Conservation (phyloP, 495 filamentous ascomycete species). For the Melanomma pulvis-pyrius region DNA sequence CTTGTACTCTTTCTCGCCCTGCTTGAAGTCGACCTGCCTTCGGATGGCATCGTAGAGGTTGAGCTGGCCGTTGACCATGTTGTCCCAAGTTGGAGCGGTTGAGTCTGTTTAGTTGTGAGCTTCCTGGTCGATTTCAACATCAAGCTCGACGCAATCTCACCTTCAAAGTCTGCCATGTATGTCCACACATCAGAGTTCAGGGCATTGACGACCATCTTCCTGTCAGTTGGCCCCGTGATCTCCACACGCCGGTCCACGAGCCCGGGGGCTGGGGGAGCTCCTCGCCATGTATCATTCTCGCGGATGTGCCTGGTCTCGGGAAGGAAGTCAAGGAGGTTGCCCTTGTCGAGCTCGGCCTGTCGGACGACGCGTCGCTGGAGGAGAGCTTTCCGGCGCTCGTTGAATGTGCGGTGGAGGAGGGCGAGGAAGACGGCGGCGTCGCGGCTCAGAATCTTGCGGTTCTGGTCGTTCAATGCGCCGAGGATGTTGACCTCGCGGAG, state of each 20-base stretch:
- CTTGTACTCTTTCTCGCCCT: slow-evolving; percentile 94
- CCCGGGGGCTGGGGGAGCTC: slow-evolving; percentile 88
- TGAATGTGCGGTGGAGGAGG: slow-evolving; percentile 92
- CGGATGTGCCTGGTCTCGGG: slow-evolving; percentile 96
- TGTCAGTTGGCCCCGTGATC: slow-evolving; percentile 96
- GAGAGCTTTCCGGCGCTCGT: slow-evolving; percentile 82
- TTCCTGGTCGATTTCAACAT: neutral
- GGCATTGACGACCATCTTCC: slow-evolving; percentile 99
- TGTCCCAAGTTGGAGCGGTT: slow-evolving; percentile 96
- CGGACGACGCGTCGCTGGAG: slow-evolving; percentile 83
- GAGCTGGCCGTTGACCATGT: slow-evolving; percentile 98
- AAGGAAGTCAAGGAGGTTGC: slow-evolving; percentile 89
- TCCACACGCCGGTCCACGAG: slow-evolving; percentile 95
- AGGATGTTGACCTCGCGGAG: slow-evolving; percentile 88
- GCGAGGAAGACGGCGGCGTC: slow-evolving; percentile 91
- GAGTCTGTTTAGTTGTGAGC: slow-evolving; percentile 65
- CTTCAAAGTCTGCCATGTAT: slow-evolving; percentile 99
- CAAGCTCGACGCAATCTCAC: slow-evolving; percentile 49
- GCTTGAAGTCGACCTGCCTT: slow-evolving; percentile 94
- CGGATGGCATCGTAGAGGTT: slow-evolving; percentile 98
- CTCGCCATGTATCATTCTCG: slow-evolving; percentile 92
- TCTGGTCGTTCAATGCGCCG: slow-evolving; percentile 72
- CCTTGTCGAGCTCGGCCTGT: slow-evolving; percentile 94
- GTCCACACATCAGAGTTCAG: slow-evolving; percentile 98
- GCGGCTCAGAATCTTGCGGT: slow-evolving; percentile 88